phyloP scores from a whole-genome alignment of 495 filamentous ascomycete species.

The Echria macrotheca region DNA sequence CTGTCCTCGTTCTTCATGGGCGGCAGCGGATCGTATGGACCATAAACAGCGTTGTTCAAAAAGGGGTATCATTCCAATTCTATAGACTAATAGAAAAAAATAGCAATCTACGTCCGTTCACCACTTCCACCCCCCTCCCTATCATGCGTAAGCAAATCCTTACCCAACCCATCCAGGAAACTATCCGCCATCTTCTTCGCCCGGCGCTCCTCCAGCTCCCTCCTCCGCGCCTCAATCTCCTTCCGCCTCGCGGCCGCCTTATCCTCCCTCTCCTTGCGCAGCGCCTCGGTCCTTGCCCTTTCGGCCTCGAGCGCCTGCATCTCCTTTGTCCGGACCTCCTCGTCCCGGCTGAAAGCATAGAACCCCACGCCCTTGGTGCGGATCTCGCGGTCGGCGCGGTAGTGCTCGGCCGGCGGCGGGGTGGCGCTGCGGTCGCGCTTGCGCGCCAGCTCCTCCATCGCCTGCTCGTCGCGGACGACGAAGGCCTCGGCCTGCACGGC shows the following conservation, averaged over 20 bases:
- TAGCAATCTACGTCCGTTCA: background rate
- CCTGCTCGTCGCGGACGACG: slow-evolving; percentile 54
- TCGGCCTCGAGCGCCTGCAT: slow-evolving; percentile 68
- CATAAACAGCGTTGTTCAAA: no score
- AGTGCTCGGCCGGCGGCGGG: slow-evolving; percentile 74
- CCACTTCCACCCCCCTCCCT: background rate
- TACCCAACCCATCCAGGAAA: slow-evolving; percentile 58
- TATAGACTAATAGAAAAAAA: background rate
- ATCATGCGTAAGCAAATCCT: slow-evolving; percentile 22
- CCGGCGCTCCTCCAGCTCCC: slow-evolving; percentile 50
- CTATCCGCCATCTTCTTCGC: slow-evolving; percentile 64
- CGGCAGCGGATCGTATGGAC: no score
- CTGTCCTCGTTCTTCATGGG: no score
- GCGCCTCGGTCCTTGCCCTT: slow-evolving; percentile 61
- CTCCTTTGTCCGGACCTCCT: slow-evolving; percentile 57
- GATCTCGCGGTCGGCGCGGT: slow-evolving; percentile 76
- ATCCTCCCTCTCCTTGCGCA: slow-evolving; percentile 50
- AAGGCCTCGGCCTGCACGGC: slow-evolving; percentile 79
- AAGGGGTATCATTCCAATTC: background rate
- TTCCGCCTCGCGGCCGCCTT: slow-evolving; percentile 33
- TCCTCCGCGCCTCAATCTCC: slow-evolving; percentile 51
- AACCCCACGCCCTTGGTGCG: slow-evolving; percentile 86
- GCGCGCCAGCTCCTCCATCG: slow-evolving; percentile 67
- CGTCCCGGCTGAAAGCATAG: slow-evolving; percentile 74
- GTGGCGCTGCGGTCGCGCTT: slow-evolving; percentile 70